Evolutionary conservation across 2,329 filamentous ascomycete genomes (phyloP), one percentile per base, ranked within the genome.

Genomic region (Penicillium olsonii): DNA sequence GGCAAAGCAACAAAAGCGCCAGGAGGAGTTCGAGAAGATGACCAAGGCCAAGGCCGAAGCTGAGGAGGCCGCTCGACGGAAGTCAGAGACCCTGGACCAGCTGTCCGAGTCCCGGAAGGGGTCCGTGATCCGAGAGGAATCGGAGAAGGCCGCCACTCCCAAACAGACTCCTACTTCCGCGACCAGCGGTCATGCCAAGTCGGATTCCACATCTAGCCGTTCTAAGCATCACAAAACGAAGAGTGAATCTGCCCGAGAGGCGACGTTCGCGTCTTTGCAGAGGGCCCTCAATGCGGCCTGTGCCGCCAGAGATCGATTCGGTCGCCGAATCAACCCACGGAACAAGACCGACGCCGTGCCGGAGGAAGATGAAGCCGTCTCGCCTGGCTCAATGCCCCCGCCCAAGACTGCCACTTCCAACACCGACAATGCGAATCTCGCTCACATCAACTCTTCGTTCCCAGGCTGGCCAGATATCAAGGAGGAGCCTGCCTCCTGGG

Each of bases 1-100:
- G 57, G 76, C 76, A 42, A 78, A 78, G 58, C 75, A 78, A 55
- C 75, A 78, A 59, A 77, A 71, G 54, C 68, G 74, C 48, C 75
- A 77, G 55, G 74, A 75, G 58, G 75, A 78, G 59, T 77, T 73
- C 47, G 74, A 77, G 59, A 70, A 68, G 48, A 71, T 73, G 65
- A 73, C 75, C 52, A 70, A 71, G 48, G 63, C 63, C 40, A 67
- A 71, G 53, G 53, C 60, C 3, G 68, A 72, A 42, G 63, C 68
- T 15, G 67, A 70, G 51, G 68, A 69, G 40, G 63, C 65, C 40
- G 66, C 61, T 20, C 65, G 65, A 34, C 60, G 57, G 38, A 68
- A 69, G 48, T 58, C 63, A 12, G 66, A 66, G 37, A 50, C 59
- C 10, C 34, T 58, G 19, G 58, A 63, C 19, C 54, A 56, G 26